Evolutionary conservation across 1,284 basidiomycete genomes (phyloP).

Genomic region (Schizopora paradoxa): DNA sequence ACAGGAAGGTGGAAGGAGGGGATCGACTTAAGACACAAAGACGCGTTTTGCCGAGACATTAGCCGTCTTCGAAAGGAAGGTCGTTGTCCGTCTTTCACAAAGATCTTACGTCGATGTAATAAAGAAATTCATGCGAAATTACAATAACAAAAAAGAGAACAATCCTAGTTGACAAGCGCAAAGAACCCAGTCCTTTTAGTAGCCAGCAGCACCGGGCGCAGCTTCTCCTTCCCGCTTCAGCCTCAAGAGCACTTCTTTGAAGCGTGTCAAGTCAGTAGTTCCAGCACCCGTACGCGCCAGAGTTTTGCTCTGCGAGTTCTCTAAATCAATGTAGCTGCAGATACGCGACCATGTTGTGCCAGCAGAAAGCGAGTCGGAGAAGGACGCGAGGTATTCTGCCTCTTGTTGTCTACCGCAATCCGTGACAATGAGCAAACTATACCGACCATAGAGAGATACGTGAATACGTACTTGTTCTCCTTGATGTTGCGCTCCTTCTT

Average conservation of each 20-base stretch:
- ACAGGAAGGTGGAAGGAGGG: too few species aligned
- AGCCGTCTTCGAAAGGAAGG: too few species aligned
- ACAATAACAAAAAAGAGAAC: too few species aligned
- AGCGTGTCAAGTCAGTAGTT: constrained; percentile 83
- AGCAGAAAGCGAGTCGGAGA: constrained; percentile 75
- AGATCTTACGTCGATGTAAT: too few species aligned
- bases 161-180: too few species aligned
- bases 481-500: constrained; percentile 92
- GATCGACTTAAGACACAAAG: too few species aligned
- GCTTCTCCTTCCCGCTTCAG: constrained; percentile 84
- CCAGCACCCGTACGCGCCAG: constrained; percentile 83
- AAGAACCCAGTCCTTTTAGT: too few species aligned
- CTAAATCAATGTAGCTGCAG: constrained; percentile 79
- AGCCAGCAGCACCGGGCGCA: constrained; percentile 89
- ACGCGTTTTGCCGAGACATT: too few species aligned
- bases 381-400: constrained; percentile 68
- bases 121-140: too few species aligned
- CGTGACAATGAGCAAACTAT: background rate
- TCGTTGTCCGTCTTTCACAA: too few species aligned
- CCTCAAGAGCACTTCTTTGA: constrained; percentile 87
- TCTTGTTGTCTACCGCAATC: constrained; percentile 71
- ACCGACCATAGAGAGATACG: background rate
- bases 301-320: constrained; percentile 97
- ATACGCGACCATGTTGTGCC: constrained; percentile 98
- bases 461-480: constrained; percentile 83